phyloP scores from a whole-genome alignment of 768 basidiomycete genomes.

The Serendipita sp. region DNA sequence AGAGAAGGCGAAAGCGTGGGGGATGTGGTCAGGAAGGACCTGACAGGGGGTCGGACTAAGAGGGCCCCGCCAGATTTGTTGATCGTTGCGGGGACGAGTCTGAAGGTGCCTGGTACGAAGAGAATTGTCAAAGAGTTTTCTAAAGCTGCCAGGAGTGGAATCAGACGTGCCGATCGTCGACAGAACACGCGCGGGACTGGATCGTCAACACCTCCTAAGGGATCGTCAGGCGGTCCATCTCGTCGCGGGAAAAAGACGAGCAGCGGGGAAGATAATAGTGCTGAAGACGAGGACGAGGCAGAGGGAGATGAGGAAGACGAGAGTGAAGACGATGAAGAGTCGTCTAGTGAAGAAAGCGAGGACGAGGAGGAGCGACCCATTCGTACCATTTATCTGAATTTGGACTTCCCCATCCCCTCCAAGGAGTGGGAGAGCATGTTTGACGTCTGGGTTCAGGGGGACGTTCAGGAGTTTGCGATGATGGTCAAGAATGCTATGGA shows the following conservation, averaged over 20 bases:
- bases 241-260: background rate
- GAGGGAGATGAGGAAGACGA: background rate
- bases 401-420: conserved; percentile 72
- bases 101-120: conserved; percentile 82
- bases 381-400: conserved; percentile 66
- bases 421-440: conserved; percentile 84
- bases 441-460: conserved; percentile 79
- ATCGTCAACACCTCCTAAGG: background rate
- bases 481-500: conserved; percentile 39
- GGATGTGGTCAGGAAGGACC: conserved; percentile 62
- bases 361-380: conserved; percentile 29
- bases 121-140: conserved; percentile 79
- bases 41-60: conserved; percentile 42
- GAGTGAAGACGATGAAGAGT: too few species aligned
- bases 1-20: conserved; percentile 79
- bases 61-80: conserved; percentile 65
- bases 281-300: background rate
- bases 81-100: conserved; percentile 78
- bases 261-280: background rate
- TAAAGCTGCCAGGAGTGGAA: conserved; percentile 42
- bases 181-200: too few species aligned
- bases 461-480: conserved; percentile 64
- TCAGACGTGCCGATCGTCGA: too few species aligned
- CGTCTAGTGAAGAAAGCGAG: background rate
- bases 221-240: background rate